Conservation (phyloP, 2,329 filamentous ascomycete species). For the Microdochium nivale region DNA sequence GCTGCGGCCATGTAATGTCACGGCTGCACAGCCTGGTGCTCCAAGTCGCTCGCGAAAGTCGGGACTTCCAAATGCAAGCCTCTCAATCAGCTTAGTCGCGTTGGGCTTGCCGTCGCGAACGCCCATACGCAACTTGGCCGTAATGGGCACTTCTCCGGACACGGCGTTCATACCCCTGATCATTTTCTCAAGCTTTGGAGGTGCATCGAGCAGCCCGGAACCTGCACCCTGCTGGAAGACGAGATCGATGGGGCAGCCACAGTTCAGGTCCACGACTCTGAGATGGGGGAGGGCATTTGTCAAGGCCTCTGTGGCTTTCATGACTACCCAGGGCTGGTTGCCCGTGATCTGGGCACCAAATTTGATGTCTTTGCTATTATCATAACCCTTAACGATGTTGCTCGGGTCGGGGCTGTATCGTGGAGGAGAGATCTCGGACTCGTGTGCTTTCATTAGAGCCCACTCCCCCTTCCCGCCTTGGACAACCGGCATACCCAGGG, state of each 20-base stretch:
- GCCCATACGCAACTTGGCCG: conserved; percentile 89
- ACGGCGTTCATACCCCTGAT: conserved; percentile 93
- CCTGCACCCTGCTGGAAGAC: conserved; percentile 83
- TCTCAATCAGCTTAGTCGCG: conserved; percentile 72
- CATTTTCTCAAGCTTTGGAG: conserved; percentile 86
- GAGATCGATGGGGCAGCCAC: conserved; percentile 92
- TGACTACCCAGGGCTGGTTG: conserved; percentile 82
- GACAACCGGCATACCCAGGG: conserved; percentile 79
- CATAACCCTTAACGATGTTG: conserved; percentile 63
- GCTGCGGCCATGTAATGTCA: conserved; percentile 88
- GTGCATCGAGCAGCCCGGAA: conserved; percentile 83
- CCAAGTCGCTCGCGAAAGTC: conserved; percentile 64
- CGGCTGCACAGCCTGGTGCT: conserved; percentile 80
- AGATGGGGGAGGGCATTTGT: conserved; percentile 71
- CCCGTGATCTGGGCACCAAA: conserved; percentile 92
- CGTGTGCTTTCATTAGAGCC: conserved; percentile 89
- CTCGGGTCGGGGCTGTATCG: conserved; percentile 46
- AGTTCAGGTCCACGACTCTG: conserved; percentile 90
- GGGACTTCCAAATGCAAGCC: conserved; percentile 69
- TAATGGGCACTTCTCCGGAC: conserved; percentile 83
- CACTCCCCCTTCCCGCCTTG: conserved; percentile 89
- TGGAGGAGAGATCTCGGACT: conserved; percentile 69
- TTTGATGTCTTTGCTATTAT: conserved; percentile 72
- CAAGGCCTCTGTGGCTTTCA: conserved; percentile 80
- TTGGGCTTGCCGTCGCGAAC: conserved; percentile 72